Conservation (phyloP, 805 yeast species). For the Candida stauntonica region DNA sequence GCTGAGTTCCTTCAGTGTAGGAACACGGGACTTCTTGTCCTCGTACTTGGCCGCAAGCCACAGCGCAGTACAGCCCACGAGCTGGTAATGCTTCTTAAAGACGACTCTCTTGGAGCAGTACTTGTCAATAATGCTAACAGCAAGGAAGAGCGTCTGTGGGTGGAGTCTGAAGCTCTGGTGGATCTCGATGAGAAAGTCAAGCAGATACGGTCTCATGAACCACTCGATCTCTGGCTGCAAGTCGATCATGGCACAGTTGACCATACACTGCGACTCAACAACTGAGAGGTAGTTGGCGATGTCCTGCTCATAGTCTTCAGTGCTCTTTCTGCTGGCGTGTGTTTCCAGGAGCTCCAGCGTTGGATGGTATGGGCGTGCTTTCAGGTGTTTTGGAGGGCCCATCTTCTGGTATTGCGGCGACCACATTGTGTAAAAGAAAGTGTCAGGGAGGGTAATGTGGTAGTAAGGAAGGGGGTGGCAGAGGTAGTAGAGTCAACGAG, state of each 20-base stretch:
- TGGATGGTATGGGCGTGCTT: constrained; percentile 29
- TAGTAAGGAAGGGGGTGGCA: neutral
- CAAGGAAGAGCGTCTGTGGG: constrained; percentile 62
- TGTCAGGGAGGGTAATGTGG: neutral
- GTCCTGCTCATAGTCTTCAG: constrained; percentile 40
- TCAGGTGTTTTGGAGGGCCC: constrained; percentile 29
- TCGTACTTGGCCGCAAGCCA: constrained; percentile 84
- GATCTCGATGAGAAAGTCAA: constrained; percentile 71
- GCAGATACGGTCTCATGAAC: constrained; percentile 70
- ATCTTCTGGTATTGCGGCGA: constrained; percentile 21
- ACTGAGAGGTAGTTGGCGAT: constrained; percentile 36
- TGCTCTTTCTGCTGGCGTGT: constrained; percentile 36
- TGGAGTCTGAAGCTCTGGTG: constrained; percentile 56
- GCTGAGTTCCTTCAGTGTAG: constrained; percentile 60
- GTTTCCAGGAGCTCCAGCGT: constrained; percentile 43
- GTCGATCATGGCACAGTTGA: constrained; percentile 53
- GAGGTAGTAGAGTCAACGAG: no score
- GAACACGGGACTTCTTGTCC: constrained; percentile 63
- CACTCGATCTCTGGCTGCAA: constrained; percentile 83
- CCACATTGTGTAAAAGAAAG: constrained; percentile 13
- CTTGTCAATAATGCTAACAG: constrained; percentile 71
- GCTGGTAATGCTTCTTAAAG: constrained; percentile 74
- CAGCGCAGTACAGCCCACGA: constrained; percentile 79
- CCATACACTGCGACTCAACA: constrained; percentile 32
- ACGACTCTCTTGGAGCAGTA: constrained; percentile 81